A percentile compares a stretch with the other conserved stretches of the same genome.
phyloP scores from a whole-genome alignment of 2,329 filamentous ascomycete genomes.

The Onygena corvina region DNA sequence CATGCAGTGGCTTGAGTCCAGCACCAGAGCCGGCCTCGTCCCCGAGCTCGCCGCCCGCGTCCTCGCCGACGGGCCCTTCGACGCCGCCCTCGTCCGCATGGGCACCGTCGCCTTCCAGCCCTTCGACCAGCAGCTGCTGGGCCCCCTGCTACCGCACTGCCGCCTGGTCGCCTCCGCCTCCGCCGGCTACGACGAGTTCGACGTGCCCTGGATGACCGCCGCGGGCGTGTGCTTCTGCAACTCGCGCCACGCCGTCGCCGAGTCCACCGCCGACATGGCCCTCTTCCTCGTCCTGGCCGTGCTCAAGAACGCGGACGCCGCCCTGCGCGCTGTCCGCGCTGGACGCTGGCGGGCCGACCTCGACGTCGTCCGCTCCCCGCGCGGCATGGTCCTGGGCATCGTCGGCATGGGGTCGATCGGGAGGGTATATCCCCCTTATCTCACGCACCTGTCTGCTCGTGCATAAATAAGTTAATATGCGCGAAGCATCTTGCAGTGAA shows the following conservation, averaged over 20 bases:
- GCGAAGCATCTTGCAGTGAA: conserved; percentile 29
- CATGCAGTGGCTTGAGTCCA: conserved; percentile 7
- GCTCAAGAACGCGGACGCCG: conserved; percentile 36
- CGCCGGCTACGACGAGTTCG: conserved; percentile 40
- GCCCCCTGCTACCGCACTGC: conserved; percentile 31
- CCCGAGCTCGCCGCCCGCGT: conserved; percentile 9
- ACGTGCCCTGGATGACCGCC: conserved; percentile 34
- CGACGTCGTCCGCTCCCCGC: conserved; percentile 33
- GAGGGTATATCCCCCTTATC: conserved; percentile 20
- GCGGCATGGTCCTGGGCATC: conserved; percentile 37
- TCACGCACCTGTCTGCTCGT: not conserved
- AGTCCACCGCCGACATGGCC: conserved; percentile 43
- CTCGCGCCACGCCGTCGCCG: conserved; percentile 41
- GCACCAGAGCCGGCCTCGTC: conserved; percentile 8
- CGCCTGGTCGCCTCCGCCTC: conserved; percentile 39
- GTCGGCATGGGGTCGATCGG: conserved; percentile 41
- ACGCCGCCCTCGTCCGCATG: conserved; percentile 42
- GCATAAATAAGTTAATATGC: not conserved
- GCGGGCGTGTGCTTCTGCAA: conserved; percentile 44
- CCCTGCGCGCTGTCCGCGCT: conserved; percentile 28
- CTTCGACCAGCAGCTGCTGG: conserved; percentile 38
- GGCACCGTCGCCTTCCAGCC: conserved; percentile 40
- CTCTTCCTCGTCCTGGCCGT: conserved; percentile 38
- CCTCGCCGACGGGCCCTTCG: conserved; percentile 27
- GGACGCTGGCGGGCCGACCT: conserved; percentile 32